Evolutionary conservation across 768 basidiomycete genomes (phyloP), one percentile per base, ranked within the genome.

Genomic region (Boletus rubescentipes): DNA sequence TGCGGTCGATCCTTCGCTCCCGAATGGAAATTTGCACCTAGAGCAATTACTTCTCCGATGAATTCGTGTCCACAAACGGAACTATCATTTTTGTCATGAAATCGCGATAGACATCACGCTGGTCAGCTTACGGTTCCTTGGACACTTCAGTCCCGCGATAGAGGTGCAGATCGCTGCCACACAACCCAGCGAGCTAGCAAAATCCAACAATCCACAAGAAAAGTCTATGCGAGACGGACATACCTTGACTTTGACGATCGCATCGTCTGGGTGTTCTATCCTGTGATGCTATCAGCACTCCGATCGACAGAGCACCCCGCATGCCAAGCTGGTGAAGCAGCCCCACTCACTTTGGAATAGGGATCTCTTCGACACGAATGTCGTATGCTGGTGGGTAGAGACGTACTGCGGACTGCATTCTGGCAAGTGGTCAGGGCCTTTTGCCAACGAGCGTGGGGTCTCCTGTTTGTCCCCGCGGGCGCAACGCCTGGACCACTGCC

Each of bases 41-140:
- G 77, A 11, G 79, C 79, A 21, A 87, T 72, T 15, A 92, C 79
- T 65, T 85, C 81, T 20, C 91, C 90, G 11, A 87, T 78, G 55
- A 91, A 86, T 67, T 92, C 90, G 60, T 92, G 90, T 4, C 91
- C 90, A 58, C 78, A 84, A 16, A 79, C 80, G 41, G 81, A 78
- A 10, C 89, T 91, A 11, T n/a, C 1, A 9, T 39, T 37, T 16
- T 23, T 16, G n/a, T 53, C 29, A 18, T n/a, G 16, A 7, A 21
- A 9, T 15, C 29, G 46, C 14, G 36, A 44, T 47, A 14, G 51
- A 46, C 35, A 30, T 4, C n/a, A n/a, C 29, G 20, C 18, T 34
- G 29, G 48, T 34, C 5, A 35, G 23, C 83, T 60, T 61, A 87
- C 87, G 78, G 73, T 64, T 80, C 73, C 35, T 75, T 69, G 30